These are phyloP conservation scores for Paramyrothecium roridum DNA, from an alignment of 2,329 filamentous ascomycete genomes.

Conservation along the genomic window DNA sequence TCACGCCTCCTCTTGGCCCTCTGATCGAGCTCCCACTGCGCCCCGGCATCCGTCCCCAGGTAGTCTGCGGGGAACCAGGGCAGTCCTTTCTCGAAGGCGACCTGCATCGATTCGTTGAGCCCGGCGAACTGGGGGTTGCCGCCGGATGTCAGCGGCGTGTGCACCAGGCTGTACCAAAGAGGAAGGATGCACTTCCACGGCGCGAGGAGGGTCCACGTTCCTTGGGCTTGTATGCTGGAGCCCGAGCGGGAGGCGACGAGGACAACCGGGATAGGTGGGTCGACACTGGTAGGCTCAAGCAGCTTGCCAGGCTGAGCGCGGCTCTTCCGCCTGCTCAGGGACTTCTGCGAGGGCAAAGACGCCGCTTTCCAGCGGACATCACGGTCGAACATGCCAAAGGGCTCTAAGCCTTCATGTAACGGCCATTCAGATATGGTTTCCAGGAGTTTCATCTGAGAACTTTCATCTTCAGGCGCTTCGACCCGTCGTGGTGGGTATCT, in stretches of 20 bases:
- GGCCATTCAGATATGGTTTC: conserved; percentile 66
- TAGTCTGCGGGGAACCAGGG: conserved; percentile 88
- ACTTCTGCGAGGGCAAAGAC: conserved; percentile 70
- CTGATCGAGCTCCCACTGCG: conserved; percentile 71
- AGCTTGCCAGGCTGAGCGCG: conserved; percentile 59
- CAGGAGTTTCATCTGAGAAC: conserved; percentile 42
- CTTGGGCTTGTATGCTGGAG: conserved; percentile 49
- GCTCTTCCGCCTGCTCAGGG: conserved; percentile 73
- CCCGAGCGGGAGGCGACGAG: conserved; percentile 59
- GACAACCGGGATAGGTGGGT: conserved; percentile 76
- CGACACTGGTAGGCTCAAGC: conserved; percentile 53
- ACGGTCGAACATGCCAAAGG: conserved; percentile 65
- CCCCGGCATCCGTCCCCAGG: conserved; percentile 75
- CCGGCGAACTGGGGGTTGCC: conserved; percentile 82
- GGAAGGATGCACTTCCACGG: conserved; percentile 88
- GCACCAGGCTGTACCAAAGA: conserved; percentile 83
- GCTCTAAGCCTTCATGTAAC: conserved; percentile 47
- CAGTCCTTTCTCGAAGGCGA: conserved; percentile 72
- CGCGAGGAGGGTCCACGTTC: conserved; percentile 78
- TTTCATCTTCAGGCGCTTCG: conserved; percentile 34
- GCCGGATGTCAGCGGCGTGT: conserved; percentile 74
- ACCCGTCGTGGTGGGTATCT: conserved; percentile 67
- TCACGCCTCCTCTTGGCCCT: conserved; percentile 67
- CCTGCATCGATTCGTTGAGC: conserved; percentile 72
- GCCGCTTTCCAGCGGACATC: conserved; percentile 62